These are phyloP conservation scores for Wickerhamomyces bisporus DNA, from an alignment of 805 yeast species.

Conservation along the genomic window DNA sequence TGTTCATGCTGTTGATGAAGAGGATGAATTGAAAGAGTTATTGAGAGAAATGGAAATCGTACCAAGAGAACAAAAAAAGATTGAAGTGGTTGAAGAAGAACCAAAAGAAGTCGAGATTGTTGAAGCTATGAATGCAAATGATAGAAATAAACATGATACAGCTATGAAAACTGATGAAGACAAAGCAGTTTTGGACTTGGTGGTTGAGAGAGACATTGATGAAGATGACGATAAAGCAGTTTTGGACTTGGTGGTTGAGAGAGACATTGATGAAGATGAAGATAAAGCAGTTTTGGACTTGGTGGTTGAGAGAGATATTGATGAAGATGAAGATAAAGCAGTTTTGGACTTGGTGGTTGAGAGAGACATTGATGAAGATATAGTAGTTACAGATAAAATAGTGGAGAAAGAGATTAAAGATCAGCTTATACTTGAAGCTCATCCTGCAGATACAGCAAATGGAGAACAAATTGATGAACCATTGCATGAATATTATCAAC, in stretches of 20 bases:
- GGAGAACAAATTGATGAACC: no score
- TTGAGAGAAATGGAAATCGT: constrained; percentile 22
- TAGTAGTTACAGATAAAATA: not conserved
- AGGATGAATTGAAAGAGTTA: constrained; percentile 27
- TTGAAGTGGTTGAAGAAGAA: constrained; percentile 2
- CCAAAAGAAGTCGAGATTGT: not conserved
- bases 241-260: not conserved
- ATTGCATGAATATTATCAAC: constrained; percentile 27
- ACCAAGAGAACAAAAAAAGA: constrained; percentile 6
- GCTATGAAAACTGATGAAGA: no score
- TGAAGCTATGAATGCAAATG: constrained; percentile 3
- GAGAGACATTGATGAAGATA: not conserved
- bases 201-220: constrained; percentile 7
- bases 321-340: constrained; percentile 1
- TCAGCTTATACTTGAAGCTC: no score
- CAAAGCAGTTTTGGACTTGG: constrained; percentile 3
- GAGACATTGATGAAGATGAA: constrained; percentile 2
- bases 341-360: not conserved
- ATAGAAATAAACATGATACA: no score
- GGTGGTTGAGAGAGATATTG: not conserved
- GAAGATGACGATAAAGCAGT: constrained; percentile 2
- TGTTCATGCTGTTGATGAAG: constrained; percentile 5
- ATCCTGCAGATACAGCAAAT: no score
- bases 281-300: not conserved
- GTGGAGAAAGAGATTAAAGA: constrained; percentile 1